phyloP scores from a whole-genome alignment of 2,329 filamentous ascomycete genomes.

The Blastomyces parvus region DNA sequence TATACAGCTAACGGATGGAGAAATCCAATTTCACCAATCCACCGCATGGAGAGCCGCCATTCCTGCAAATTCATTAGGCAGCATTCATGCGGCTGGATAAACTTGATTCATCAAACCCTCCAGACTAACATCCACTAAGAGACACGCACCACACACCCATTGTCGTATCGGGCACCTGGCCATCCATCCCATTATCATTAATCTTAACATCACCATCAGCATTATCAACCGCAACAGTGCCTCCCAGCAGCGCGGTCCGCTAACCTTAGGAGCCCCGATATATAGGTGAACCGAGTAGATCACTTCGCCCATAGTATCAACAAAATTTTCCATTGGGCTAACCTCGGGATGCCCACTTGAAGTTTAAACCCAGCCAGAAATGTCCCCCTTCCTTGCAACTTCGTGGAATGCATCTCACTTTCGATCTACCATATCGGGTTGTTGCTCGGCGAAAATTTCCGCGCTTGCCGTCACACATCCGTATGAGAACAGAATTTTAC shows the following conservation, averaged over 20 bases:
- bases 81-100: neutral
- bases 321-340: neutral
- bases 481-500: neutral
- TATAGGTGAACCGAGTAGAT: neutral
- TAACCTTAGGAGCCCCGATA: too few species aligned
- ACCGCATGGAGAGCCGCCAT: neutral
- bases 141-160: neutral
- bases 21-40: too few species aligned
- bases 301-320: neutral
- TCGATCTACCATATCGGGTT: neutral
- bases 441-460: neutral
- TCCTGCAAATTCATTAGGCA: neutral
- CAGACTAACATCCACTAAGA: neutral
- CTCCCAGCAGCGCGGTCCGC: neutral
- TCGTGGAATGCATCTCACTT: neutral
- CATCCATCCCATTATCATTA: too few species aligned
- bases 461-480: neutral
- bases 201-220: too few species aligned
- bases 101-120: neutral
- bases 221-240: neutral
- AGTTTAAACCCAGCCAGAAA: neutral
- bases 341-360: neutral
- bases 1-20: too few species aligned
- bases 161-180: neutral
- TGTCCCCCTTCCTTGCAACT: neutral